phyloP scores from a whole-genome alignment of 2,329 filamentous ascomycete genomes.

The Trichoderma sp. region DNA sequence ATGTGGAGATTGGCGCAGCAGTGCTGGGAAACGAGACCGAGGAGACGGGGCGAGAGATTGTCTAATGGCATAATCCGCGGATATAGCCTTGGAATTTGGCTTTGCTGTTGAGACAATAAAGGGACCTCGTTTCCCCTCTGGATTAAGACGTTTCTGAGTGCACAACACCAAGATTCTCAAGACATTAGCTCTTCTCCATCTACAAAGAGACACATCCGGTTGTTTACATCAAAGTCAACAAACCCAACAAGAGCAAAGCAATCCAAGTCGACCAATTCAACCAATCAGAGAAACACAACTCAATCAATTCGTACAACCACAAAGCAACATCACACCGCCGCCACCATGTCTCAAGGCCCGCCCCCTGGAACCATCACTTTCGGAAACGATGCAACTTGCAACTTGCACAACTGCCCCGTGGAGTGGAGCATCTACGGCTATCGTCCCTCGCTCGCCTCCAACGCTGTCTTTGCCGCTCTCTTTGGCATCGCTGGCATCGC shows the following conservation, averaged over 20 bases:
- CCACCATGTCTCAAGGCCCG: background rate
- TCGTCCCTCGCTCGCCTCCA: constrained; percentile 51
- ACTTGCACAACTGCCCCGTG: constrained; percentile 45
- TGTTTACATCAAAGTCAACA: background rate
- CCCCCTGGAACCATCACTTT: constrained; percentile 33
- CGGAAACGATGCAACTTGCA: constrained; percentile 46
- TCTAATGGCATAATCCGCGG: background rate
- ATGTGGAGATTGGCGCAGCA: background rate
- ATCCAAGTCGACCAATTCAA: background rate
- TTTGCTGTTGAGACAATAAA: background rate
- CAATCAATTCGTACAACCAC: background rate
- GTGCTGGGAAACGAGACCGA: background rate
- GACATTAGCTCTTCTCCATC: background rate
- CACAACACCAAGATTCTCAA: background rate
- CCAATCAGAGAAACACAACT: background rate
- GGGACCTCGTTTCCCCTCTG: background rate
- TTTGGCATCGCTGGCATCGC: constrained; percentile 42
- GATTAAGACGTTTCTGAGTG: background rate
- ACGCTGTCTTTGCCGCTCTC: constrained; percentile 48
- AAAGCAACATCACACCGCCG: background rate
- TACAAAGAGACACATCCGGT: background rate
- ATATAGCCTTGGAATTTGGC: background rate
- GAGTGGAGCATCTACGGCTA: constrained; percentile 53
- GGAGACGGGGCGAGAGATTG: background rate
- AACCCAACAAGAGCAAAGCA: background rate